Evolutionary conservation across 805 yeast genomes (phyloP).

Genomic region (Alloascoidea africana): DNA sequence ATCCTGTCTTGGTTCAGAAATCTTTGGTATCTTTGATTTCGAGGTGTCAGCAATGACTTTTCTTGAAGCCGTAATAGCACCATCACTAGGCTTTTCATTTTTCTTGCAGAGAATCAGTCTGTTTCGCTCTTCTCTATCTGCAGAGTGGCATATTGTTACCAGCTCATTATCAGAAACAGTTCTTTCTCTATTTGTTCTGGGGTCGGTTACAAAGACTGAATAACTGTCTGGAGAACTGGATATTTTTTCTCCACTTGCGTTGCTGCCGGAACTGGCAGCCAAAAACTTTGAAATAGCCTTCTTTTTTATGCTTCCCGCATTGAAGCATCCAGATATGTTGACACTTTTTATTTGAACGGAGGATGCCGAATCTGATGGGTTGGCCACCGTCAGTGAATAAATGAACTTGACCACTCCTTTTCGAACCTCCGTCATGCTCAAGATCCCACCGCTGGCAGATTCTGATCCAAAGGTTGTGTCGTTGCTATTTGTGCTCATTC

Average conservation of each 20-base stretch:
- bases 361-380: no score
- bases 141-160: constrained; percentile 69
- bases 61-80: constrained; percentile 41
- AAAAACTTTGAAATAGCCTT: constrained; percentile 42
- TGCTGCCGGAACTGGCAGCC: constrained; percentile 13
- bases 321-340: constrained; percentile 65
- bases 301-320: constrained; percentile 63
- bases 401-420: constrained; percentile 45
- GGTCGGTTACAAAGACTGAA: no score
- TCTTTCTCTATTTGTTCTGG: constrained; percentile 21
- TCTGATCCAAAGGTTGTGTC: neutral
- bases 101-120: constrained; percentile 54
- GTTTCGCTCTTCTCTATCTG: constrained; percentile 53
- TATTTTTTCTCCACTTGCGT: no score
- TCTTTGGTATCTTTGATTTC: neutral
- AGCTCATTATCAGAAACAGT: constrained; percentile 65
- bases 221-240: no score
- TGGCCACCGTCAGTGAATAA: constrained; percentile 15
- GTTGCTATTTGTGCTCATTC: neutral
- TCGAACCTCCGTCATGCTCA: constrained; percentile 20
- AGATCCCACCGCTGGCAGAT: constrained; percentile 18
- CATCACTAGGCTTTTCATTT: constrained; percentile 45
- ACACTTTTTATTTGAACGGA: constrained; percentile 60
- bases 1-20: no score
- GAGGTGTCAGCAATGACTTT: constrained; percentile 24